Percentiles rank a stretch among this genome's conserved stretches.
Evolutionary conservation across 495 filamentous ascomycete genomes (phyloP).

Genomic region (Trichoderma virens): DNA sequence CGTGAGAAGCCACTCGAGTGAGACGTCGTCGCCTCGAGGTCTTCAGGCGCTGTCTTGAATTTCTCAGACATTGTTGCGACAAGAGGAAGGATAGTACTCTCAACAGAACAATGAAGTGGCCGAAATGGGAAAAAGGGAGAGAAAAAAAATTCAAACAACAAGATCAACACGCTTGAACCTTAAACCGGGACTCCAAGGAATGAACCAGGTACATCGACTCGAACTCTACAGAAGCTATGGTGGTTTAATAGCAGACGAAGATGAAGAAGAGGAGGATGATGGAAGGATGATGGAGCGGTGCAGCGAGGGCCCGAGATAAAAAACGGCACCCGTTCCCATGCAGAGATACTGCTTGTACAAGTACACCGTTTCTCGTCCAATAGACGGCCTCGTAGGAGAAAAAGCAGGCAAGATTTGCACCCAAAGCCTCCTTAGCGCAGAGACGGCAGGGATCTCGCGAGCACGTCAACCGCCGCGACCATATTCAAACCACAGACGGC

Average conservation of each 20-base stretch:
- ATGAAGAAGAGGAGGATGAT: background rate
- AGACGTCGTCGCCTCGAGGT: background rate
- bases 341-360: background rate
- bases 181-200: background rate
- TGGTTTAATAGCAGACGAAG: background rate
- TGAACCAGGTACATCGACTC: background rate
- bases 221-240: background rate
- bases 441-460: background rate
- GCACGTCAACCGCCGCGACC: constrained; percentile 3
- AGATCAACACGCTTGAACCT: background rate
- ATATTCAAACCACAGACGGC: background rate
- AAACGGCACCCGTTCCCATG: background rate
- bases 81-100: background rate
- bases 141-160: background rate
- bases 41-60: background rate
- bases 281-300: background rate
- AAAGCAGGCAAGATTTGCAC: background rate
- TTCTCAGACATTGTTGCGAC: constrained; percentile 5
- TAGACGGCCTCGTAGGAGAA: background rate
- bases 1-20: constrained; percentile 1
- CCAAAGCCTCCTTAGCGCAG: background rate
- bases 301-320: constrained; percentile 6
- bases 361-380: background rate
- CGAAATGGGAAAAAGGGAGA: background rate
- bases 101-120: background rate